Percentiles rank a stretch among this genome's conserved stretches.
Conservation (phyloP, 257 asterid species). For the Cruciata laevipes region DNA sequence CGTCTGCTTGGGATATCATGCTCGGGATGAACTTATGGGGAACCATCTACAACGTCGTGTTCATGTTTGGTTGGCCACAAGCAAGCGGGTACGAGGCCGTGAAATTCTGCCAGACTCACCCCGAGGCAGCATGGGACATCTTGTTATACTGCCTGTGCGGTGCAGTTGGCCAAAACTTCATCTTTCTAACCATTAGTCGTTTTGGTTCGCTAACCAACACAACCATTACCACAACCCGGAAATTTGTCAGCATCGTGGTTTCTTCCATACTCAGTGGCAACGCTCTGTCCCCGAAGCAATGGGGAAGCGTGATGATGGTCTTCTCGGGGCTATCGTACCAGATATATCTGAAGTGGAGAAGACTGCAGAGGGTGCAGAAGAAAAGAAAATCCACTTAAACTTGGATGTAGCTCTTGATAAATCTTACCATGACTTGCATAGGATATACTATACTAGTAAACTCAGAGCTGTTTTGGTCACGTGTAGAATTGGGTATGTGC, state of each 20-base stretch:
- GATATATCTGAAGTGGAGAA: slow-evolving; percentile 84
- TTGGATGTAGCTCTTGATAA: slow-evolving; percentile 14
- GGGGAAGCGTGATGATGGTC: slow-evolving; percentile 90
- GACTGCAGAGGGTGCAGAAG: slow-evolving; percentile 54
- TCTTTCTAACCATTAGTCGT: slow-evolving; percentile 82
- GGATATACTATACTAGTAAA: not conserved
- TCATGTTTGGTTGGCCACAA: slow-evolving; percentile 82
- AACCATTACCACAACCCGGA: slow-evolving; percentile 89
- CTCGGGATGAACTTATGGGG: slow-evolving; percentile 99
- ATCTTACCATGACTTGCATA: slow-evolving; percentile 11
- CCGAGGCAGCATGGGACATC: slow-evolving; percentile 98
- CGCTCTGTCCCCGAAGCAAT: slow-evolving; percentile 72
- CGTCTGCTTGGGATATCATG: slow-evolving; percentile 95
- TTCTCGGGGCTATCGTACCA: slow-evolving; percentile 89
- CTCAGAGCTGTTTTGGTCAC: not conserved
- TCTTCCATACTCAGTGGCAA: slow-evolving; percentile 84
- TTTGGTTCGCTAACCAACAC: slow-evolving; percentile 96
- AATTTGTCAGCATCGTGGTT: slow-evolving; percentile 94
- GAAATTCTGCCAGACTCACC: slow-evolving; percentile 77
- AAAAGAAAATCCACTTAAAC: slow-evolving; percentile 56
- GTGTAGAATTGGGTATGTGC: slow-evolving; percentile 1
- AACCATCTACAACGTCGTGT: slow-evolving; percentile 71
- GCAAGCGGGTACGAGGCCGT: slow-evolving; percentile 83
- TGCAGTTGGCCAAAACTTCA: slow-evolving; percentile 93
- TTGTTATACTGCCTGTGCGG: slow-evolving; percentile 83